Conservation (phyloP, 176 grass and related monocot genomes). For the Oryza longistaminata region DNA sequence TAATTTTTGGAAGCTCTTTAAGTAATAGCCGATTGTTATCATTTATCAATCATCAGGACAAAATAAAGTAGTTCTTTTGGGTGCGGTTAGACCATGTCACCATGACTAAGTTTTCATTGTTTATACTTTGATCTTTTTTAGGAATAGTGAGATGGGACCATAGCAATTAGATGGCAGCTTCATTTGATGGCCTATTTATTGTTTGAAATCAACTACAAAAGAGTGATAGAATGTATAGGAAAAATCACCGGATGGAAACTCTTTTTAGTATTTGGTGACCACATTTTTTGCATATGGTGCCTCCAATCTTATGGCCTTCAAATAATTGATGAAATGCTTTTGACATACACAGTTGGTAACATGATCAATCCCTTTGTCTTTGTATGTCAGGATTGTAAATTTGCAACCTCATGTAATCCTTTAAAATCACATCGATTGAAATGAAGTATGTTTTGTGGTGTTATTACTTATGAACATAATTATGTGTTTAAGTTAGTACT, state of each 20-base stretch:
- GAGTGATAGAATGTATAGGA: not conserved
- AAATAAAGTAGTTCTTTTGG: not conserved
- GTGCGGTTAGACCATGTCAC: not conserved
- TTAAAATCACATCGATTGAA: not conserved
- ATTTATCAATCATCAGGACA: not conserved
- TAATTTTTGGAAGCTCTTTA: not conserved
- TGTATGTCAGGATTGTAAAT: not conserved
- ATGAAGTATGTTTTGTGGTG: not conserved
- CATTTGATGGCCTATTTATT: not conserved
- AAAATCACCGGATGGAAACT: not conserved
- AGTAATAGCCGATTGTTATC: not conserved
- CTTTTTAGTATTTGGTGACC: not conserved
- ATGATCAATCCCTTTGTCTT: constrained; percentile 5
- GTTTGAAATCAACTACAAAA: not conserved
- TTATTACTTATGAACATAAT: not conserved
- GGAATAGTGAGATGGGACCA: not conserved
- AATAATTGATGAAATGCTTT: not conserved
- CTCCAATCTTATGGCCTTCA: not conserved
- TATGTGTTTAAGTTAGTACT: not conserved
- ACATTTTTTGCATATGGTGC: not conserved
- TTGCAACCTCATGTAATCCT: not conserved
- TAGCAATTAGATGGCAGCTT: not conserved
- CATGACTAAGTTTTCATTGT: not conserved
- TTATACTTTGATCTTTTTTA: not conserved
- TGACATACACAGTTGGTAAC: not conserved